Conservation (phyloP, 2,329 filamentous ascomycete genomes). For the Blumeria hordei region DNA sequence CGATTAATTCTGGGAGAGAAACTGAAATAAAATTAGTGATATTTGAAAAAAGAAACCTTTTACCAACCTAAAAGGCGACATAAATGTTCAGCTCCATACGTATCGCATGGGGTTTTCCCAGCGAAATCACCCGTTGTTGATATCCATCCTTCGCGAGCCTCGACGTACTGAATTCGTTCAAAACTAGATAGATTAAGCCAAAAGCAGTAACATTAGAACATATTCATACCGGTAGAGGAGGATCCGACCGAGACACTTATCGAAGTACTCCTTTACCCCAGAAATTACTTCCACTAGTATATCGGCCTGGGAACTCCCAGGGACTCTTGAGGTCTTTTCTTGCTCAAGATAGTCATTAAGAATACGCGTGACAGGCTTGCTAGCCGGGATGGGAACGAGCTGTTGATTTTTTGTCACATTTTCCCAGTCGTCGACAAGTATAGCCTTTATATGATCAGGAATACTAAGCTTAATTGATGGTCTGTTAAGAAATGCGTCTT, state of each 20-base stretch:
- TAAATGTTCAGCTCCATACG: conserved; percentile 85
- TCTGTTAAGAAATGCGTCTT: conserved; percentile 63
- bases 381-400: conserved; percentile 62
- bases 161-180: conserved; percentile 69
- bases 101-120: conserved; percentile 49
- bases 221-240: conserved; percentile 48
- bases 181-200: conserved; percentile 28
- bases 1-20: conserved; percentile 73
- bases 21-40: conserved; percentile 25
- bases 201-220: background rate
- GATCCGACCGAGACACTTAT: conserved; percentile 67
- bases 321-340: conserved; percentile 39
- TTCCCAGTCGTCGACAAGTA: conserved; percentile 96
- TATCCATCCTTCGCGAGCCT: conserved; percentile 48
- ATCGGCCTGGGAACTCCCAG: conserved; percentile 48
- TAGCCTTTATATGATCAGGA: conserved; percentile 71
- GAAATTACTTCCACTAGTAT: conserved; percentile 75
- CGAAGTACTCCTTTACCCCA: conserved; percentile 82
- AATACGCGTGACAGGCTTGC: conserved; percentile 50
- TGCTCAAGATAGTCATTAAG: conserved; percentile 56
- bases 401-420: conserved; percentile 90
- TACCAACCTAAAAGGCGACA: conserved; percentile 56
- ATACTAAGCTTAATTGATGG: conserved; percentile 71
- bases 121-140: conserved; percentile 35
- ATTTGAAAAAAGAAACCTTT: conserved; percentile 15